Evolutionary conservation across 2,329 filamentous ascomycete genomes (phyloP).

Genomic region (Penicillium sp.): DNA sequence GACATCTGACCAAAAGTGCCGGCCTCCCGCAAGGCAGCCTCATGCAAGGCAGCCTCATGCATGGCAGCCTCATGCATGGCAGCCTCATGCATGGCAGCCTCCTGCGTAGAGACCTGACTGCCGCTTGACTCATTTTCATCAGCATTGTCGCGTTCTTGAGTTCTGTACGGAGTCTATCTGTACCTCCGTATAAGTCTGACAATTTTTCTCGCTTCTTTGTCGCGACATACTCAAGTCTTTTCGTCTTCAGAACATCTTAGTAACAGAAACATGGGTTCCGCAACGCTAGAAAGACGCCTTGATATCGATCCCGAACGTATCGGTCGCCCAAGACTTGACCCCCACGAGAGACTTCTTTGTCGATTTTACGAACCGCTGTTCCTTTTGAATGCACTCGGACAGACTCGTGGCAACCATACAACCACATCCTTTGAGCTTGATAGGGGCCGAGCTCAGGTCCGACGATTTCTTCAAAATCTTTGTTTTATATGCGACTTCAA

Average conservation of each 20-base stretch:
- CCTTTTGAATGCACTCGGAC: slow-evolving; percentile 1
- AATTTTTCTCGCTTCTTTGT: not conserved
- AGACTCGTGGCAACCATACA: not conserved
- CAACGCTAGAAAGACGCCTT: not conserved
- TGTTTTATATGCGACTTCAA: slow-evolving; percentile 44
- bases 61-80: not conserved
- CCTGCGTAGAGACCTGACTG: not conserved
- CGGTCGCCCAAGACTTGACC: not conserved
- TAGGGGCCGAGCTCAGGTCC: not conserved
- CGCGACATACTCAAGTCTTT: not conserved
- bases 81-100: not conserved
- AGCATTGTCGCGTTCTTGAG: not conserved
- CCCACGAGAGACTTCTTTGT: not conserved
- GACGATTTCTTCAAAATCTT: slow-evolving; percentile 15
- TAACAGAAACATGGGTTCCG: not conserved
- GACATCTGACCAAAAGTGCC: no score
- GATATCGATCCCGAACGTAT: not conserved
- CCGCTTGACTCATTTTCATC: not conserved
- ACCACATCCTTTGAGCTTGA: not conserved
- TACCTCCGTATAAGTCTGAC: not conserved
- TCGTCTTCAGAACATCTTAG: not conserved
- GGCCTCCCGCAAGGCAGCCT: no score
- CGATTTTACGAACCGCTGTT: slow-evolving; percentile 1
- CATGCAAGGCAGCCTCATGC: no score
- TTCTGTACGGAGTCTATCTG: not conserved